A percentile compares a stretch with the other conserved stretches of the same genome.
These are phyloP conservation scores for Gaillardinia entomophila DNA, from an alignment of 805 yeast genomes.

Conservation along the genomic window DNA sequence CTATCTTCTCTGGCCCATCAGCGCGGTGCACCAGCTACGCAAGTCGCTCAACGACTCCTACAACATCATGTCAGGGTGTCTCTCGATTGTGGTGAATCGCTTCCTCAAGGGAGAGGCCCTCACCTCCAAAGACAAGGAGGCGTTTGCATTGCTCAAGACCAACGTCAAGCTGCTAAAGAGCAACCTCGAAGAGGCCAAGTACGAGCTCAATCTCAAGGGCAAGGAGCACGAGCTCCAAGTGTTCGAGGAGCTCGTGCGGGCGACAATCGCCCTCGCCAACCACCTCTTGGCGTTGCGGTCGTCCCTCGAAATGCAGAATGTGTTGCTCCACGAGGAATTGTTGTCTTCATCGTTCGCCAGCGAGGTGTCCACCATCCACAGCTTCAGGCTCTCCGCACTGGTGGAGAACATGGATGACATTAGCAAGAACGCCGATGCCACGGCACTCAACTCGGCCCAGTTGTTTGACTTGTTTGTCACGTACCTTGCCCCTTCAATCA, in stretches of 20 bases:
- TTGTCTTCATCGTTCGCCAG: constrained; percentile 1
- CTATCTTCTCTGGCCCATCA: constrained; percentile 57
- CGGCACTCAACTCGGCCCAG: constrained; percentile 31
- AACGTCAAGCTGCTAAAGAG: constrained; percentile 34
- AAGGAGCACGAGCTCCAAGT: constrained; percentile 46
- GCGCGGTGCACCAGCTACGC: constrained; percentile 46
- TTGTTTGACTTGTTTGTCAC: constrained; percentile 62
- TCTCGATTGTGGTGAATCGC: constrained; percentile 41
- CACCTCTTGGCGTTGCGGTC: constrained; percentile 63
- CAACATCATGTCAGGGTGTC: constrained; percentile 44
- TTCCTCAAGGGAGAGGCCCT: constrained; percentile 46
- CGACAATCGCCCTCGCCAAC: constrained; percentile 46
- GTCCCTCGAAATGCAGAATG: constrained; percentile 65
- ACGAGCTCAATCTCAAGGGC: constrained; percentile 53
- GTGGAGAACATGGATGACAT: constrained; percentile 24
- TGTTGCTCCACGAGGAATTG: constrained; percentile 34
- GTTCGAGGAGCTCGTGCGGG: constrained; percentile 42
- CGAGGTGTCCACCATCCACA: constrained; percentile 6
- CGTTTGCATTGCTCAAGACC: constrained; percentile 33
- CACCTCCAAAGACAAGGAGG: constrained; percentile 30
- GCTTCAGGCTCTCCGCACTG: constrained; percentile 15
- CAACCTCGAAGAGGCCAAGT: constrained; percentile 53
- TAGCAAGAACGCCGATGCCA: constrained; percentile 11
- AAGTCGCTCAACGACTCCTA: constrained; percentile 44
- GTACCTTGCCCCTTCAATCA: constrained; percentile 67